Base-by-base conservation (phyloP, 345 rosid species). In the Limnanthes douglasii region DNA sequence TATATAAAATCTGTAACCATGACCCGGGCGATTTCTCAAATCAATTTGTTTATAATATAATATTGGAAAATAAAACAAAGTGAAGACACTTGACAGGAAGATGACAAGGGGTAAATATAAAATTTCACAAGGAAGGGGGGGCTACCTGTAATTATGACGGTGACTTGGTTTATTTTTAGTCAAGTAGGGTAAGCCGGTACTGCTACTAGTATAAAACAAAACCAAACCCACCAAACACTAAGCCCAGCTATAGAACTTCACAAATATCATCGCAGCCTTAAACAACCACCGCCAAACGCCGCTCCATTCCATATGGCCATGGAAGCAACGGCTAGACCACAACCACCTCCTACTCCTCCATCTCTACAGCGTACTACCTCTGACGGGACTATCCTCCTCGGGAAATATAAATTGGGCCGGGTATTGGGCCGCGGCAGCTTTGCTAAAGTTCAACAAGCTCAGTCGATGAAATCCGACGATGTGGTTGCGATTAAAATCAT, bases 381-480 rank as follows among this genome's bases (percentile, higher is more conserved):
- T 4, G 6, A 40, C 17, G 24, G 51, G n/a, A 32, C 65, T 11
- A 45, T 57, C 12, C 68, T 86, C n/a, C 74, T 75, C 14, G 71
- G 75, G 5, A 70, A 59, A 53, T 86, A 86, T 56, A 65, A 67
- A 16, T 51, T 78, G 9, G 82, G 85, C 31, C 63, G 66, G 15
- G 35, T 67, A 0, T 48, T 86, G 3, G 94, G 97, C 22, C 59
- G 78, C 3, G 86, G 97, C 28, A 66, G 70, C 56, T 72, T 82
- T 20, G 81, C 94, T 8, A 68, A 83, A 41, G 78, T 83, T 30
- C 68, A 66, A 15, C 60, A 60, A 16, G 95, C 93, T 12, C 60
- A 57, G 6, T 60, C 76, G n/a, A 15, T 80, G 11, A 41, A 45
- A 8, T 68, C 68, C 31, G 49, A 38, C 18, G 38, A 55, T 8